phyloP scores from a whole-genome alignment of 2,329 filamentous ascomycete species.

The Cladorrhinum sp. region DNA sequence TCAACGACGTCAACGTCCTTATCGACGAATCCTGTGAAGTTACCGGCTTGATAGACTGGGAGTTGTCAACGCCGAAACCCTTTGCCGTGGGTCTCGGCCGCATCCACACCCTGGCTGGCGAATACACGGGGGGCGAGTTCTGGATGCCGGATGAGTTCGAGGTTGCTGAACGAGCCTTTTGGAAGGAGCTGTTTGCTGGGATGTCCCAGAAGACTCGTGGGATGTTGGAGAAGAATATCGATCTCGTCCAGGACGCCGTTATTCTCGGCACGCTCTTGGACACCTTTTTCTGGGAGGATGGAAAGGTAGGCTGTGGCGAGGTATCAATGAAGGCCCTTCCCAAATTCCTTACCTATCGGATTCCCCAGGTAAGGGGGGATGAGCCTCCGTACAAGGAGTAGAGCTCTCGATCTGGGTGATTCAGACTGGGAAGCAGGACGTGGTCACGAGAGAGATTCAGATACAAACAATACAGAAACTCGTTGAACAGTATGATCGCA shows the following conservation, averaged over 20 bases:
- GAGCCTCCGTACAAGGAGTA: slow-evolving; percentile 19
- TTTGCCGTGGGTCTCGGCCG: slow-evolving; percentile 14
- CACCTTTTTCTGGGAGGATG: slow-evolving; percentile 29
- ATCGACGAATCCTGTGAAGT: slow-evolving; percentile 12
- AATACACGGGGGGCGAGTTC: slow-evolving; percentile 17
- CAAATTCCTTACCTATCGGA: neutral
- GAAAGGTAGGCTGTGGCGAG: slow-evolving; percentile 23
- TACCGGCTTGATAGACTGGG: slow-evolving; percentile 10
- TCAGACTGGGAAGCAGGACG: neutral
- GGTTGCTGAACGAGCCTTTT: slow-evolving; percentile 14
- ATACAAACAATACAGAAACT: slow-evolving; percentile 1
- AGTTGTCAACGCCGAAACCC: slow-evolving; percentile 3
- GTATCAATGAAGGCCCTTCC: slow-evolving; percentile 10
- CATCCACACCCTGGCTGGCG: slow-evolving; percentile 16
- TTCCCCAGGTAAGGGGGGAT: neutral
- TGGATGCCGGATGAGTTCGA: slow-evolving; percentile 19
- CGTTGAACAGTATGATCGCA: neutral
- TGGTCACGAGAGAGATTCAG: slow-evolving; percentile 1
- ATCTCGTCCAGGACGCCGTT: slow-evolving; percentile 32
- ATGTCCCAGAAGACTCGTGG: slow-evolving; percentile 27
- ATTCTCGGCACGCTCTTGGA: slow-evolving; percentile 30
- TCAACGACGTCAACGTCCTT: slow-evolving; percentile 17
- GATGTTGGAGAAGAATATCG: slow-evolving; percentile 33
- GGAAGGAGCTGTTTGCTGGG: slow-evolving; percentile 17
- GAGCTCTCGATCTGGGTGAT: slow-evolving; percentile 3